phyloP scores from a whole-genome alignment of 2,329 filamentous ascomycete species.

The Colletotrichum sp. region DNA sequence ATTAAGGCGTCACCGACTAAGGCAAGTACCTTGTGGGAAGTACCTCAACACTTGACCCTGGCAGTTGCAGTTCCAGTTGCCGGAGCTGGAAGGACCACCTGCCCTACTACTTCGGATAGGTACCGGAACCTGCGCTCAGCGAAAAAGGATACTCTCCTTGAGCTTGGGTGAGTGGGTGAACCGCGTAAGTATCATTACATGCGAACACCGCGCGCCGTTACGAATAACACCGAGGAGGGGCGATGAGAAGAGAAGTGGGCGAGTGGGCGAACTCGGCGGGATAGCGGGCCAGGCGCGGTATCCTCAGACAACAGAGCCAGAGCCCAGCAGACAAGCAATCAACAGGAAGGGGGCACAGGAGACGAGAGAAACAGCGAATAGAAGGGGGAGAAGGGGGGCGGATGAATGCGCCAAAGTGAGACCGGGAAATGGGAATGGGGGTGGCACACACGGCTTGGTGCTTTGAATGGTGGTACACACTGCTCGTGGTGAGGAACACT shows the following conservation, averaged over 20 bases:
- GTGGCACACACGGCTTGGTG: neutral
- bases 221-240: conserved; percentile 9
- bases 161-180: neutral
- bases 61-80: neutral
- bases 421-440: conserved; percentile 9
- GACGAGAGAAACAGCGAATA: neutral
- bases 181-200: neutral
- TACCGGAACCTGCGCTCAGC: neutral
- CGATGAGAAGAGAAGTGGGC: neutral
- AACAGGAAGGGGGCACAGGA: neutral
- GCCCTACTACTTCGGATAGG: neutral
- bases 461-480: neutral
- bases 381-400: neutral
- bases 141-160: neutral
- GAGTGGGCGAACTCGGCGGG: conserved; percentile 6
- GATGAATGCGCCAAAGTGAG: conserved; percentile 9
- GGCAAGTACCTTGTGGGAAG: conserved; percentile 1
- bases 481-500: neutral
- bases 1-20: conserved; percentile 22
- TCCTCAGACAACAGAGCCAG: neutral
- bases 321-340: neutral
- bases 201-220: conserved; percentile 7
- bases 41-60: neutral
- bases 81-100: neutral
- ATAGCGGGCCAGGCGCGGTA: neutral